These are phyloP conservation scores for Vaccinium corymbosum DNA, from an alignment of 148 eudicot genomes.

Conservation along the genomic window DNA sequence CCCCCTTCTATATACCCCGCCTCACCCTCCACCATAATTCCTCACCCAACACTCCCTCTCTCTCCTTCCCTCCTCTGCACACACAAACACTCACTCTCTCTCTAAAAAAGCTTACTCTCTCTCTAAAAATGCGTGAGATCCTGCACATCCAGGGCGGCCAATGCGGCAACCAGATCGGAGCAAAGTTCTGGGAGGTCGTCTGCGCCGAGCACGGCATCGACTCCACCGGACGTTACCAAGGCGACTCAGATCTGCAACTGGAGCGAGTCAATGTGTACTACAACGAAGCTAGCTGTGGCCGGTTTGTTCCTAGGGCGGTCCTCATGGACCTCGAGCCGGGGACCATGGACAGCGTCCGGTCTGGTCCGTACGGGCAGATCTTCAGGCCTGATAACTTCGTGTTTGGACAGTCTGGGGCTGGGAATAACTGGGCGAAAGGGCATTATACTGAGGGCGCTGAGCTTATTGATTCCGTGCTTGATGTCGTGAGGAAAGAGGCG, in stretches of 20 bases:
- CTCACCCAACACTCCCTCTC: background rate
- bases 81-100: background rate
- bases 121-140: slow-evolving; percentile 39
- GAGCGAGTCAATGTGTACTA: slow-evolving; percentile 50
- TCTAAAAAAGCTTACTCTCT: background rate
- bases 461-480: slow-evolving; percentile 45
- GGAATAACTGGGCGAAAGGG: slow-evolving; percentile 50
- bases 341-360: slow-evolving; percentile 49
- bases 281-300: slow-evolving; percentile 47
- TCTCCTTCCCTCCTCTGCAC: background rate
- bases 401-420: slow-evolving; percentile 43
- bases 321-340: slow-evolving; percentile 56
- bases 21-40: background rate
- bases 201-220: slow-evolving; percentile 54
- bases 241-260: slow-evolving; percentile 35
- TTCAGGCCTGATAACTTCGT: slow-evolving; percentile 48
- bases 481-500: slow-evolving; percentile 47
- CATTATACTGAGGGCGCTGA: slow-evolving; percentile 56
- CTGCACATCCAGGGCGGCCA: slow-evolving; percentile 50
- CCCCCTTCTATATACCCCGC: background rate
- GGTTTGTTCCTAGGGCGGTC: slow-evolving; percentile 50
- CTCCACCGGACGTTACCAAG: slow-evolving; percentile 35
- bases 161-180: slow-evolving; percentile 52
- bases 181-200: slow-evolving; percentile 52
- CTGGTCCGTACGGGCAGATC: slow-evolving; percentile 49